Evolutionary conservation across 192 early-diverging fungal species (phyloP).

Genomic region (Coemansia sp.): DNA sequence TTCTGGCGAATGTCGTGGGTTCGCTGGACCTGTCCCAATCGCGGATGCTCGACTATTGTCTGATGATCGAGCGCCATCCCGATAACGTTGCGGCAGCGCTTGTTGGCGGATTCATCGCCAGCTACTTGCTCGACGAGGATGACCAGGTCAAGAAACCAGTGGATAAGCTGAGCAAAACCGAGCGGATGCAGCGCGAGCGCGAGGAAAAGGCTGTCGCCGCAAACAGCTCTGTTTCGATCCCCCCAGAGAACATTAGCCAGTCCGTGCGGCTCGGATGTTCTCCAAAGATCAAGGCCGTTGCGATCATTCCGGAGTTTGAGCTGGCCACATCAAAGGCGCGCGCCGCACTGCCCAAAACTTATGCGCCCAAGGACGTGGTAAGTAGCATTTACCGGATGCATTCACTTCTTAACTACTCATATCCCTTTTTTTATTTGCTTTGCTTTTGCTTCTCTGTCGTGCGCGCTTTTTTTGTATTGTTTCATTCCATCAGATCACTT

Average conservation of each 20-base stretch:
- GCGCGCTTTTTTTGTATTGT: too few species aligned
- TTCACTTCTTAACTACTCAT: neutral
- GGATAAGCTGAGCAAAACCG: conserved; percentile 26
- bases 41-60: conserved; percentile 85
- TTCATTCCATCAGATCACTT: too few species aligned
- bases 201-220: conserved; percentile 25
- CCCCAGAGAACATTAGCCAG: conserved; percentile 67
- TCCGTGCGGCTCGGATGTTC: conserved; percentile 68
- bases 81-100: conserved; percentile 96
- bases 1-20: conserved; percentile 76
- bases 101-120: conserved; percentile 91
- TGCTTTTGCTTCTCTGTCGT: too few species aligned
- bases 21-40: conserved; percentile 66
- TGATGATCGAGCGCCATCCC: conserved; percentile 95
- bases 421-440: neutral
- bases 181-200: conserved; percentile 16
- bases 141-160: conserved; percentile 22
- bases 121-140: conserved; percentile 68
- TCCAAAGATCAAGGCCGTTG: conserved; percentile 69
- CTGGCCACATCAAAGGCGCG: conserved; percentile 90
- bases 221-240: conserved; percentile 27
- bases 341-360: conserved; percentile 74
- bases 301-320: conserved; percentile 88
- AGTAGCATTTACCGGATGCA: neutral
- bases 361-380: conserved; percentile 81